phyloP scores from a whole-genome alignment of 2,329 filamentous ascomycete genomes.

The Chaetothyriales sp. region DNA sequence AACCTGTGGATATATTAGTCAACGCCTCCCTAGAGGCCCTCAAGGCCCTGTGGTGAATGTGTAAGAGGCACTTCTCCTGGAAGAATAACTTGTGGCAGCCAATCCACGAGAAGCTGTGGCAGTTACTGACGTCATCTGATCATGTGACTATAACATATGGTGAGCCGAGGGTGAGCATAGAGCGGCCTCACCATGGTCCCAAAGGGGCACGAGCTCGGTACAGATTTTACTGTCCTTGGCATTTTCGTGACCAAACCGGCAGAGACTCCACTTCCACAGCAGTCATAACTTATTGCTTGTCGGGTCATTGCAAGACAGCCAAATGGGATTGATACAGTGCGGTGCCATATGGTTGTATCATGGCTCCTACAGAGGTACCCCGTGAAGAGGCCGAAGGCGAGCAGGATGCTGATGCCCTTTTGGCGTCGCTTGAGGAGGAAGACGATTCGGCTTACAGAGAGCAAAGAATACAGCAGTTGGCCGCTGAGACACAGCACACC shows the following conservation, averaged over 20 bases:
- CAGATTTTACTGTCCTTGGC: too few species aligned
- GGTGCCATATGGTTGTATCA: neutral
- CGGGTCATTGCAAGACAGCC: neutral
- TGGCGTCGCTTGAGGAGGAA: slow-evolving; percentile 41
- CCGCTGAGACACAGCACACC: slow-evolving; percentile 1
- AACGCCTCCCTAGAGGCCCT: neutral
- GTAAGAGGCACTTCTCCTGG: too few species aligned
- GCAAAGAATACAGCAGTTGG: slow-evolving; percentile 14
- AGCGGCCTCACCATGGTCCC: too few species aligned
- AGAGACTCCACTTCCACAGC: neutral
- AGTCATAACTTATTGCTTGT: neutral
- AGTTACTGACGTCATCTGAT: too few species aligned
- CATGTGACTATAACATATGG: too few species aligned
- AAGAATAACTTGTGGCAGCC: too few species aligned
- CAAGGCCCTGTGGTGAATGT: too few species aligned
- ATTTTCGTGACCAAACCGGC: too few species aligned
- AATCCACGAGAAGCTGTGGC: too few species aligned
- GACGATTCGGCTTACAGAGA: slow-evolving; percentile 44
- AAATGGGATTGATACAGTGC: neutral
- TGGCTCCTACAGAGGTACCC: neutral
- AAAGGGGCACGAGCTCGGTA: too few species aligned
- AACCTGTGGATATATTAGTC: neutral
- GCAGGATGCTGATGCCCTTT: slow-evolving; percentile 47
- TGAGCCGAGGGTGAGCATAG: too few species aligned
- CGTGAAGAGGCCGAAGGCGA: slow-evolving; percentile 25